Percentiles rank a stretch among this genome's conserved stretches.
Conservation (phyloP, 257 asterid species). For the Nyctanthes arbortristis region DNA sequence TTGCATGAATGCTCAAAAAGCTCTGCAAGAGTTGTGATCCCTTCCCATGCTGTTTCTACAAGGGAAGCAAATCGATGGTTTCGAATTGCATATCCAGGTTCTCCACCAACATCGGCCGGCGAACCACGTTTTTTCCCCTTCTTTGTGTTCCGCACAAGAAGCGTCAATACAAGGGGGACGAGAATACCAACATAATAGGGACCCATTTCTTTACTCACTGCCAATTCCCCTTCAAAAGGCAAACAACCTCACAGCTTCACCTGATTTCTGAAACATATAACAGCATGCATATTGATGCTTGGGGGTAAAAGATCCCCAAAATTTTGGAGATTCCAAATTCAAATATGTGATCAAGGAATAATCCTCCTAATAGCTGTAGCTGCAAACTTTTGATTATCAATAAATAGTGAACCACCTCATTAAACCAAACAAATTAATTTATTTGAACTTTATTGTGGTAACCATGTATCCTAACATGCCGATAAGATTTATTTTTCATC, state of each 20-base stretch:
- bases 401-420: not conserved
- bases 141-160: conserved; percentile 60
- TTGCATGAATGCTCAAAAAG: conserved; percentile 84
- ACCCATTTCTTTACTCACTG: conserved; percentile 54
- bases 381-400: not conserved
- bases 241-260: not conserved
- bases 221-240: conserved; percentile 1
- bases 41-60: conserved; percentile 94
- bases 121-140: conserved; percentile 74
- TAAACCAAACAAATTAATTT: not conserved
- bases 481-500: not conserved
- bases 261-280: not conserved
- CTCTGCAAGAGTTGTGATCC: conserved; percentile 89
- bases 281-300: conserved; percentile 6
- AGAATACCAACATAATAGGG: conserved; percentile 73
- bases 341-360: conserved; percentile 6
- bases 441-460: not conserved
- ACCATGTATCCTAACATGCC: too few species aligned
- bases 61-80: conserved; percentile 64
- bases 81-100: conserved; percentile 69
- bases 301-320: conserved; percentile 17
- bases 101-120: conserved; percentile 75
- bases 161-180: conserved; percentile 70
- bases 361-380: conserved; percentile 8
- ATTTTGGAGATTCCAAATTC: conserved; percentile 4